Conservation (phyloP, 2,329 filamentous ascomycete genomes). For the Cladosporium colombiae region DNA sequence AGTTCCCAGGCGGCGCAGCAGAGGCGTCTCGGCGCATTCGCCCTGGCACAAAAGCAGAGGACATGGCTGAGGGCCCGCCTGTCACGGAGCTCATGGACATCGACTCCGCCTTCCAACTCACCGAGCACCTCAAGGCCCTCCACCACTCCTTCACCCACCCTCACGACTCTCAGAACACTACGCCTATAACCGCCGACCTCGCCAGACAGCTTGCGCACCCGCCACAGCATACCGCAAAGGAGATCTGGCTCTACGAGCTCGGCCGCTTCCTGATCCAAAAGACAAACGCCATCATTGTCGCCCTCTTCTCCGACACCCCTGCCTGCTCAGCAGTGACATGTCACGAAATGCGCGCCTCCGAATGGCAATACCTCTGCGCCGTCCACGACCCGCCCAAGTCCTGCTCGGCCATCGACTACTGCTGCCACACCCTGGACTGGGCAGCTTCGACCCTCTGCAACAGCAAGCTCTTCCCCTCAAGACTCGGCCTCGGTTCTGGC, state of each 20-base stretch:
- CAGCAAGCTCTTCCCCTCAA: slow-evolving; percentile 90
- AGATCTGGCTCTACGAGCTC: slow-evolving; percentile 96
- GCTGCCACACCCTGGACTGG: slow-evolving; percentile 98
- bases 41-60: slow-evolving; percentile 84
- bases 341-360: slow-evolving; percentile 95
- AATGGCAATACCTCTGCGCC: slow-evolving; percentile 98
- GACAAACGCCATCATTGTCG: slow-evolving; percentile 88
- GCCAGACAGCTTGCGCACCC: slow-evolving; percentile 76
- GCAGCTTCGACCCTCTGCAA: slow-evolving; percentile 92
- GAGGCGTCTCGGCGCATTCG: slow-evolving; percentile 84
- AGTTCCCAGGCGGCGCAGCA: slow-evolving; percentile 53
- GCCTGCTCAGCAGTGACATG: slow-evolving; percentile 88
- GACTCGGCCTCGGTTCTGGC: slow-evolving; percentile 61
- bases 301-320: slow-evolving; percentile 86
- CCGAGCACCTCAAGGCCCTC: slow-evolving; percentile 92
- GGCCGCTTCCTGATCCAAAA: slow-evolving; percentile 94
- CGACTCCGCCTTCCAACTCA: slow-evolving; percentile 94
- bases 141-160: slow-evolving; percentile 78
- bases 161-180: slow-evolving; percentile 70
- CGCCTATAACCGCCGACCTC: slow-evolving; percentile 73
- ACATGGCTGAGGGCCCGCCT: slow-evolving; percentile 91
- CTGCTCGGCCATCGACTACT: slow-evolving; percentile 98
- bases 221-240: slow-evolving; percentile 78
- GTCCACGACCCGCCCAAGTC: slow-evolving; percentile 96
- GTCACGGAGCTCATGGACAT: slow-evolving; percentile 85